Evolutionary conservation across 2,329 filamentous ascomycete species (phyloP).

Genomic region (Trichophyton verrucosum): DNA sequence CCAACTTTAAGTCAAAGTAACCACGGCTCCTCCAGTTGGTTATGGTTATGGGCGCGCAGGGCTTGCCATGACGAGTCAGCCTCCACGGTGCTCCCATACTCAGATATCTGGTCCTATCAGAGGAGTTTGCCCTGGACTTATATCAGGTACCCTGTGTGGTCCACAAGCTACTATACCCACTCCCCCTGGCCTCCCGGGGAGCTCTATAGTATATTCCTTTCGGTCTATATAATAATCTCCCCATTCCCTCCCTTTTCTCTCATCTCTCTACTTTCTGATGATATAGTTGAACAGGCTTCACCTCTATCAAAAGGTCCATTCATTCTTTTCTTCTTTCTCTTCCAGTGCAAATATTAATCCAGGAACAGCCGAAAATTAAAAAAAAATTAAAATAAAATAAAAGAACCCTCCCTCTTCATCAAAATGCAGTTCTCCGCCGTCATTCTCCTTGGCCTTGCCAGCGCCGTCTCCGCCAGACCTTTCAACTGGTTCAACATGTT

Average conservation of each 20-base stretch:
- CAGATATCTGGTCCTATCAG: neutral
- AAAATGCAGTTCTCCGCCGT: constrained; percentile 10
- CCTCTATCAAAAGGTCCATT: neutral
- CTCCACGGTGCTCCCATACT: neutral
- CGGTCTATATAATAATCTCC: neutral
- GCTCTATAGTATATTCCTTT: neutral
- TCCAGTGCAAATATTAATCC: neutral
- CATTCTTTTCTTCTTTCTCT: neutral
- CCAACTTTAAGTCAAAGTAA: neutral
- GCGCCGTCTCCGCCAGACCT: constrained; percentile 2
- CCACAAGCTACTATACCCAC: neutral
- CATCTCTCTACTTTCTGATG: neutral
- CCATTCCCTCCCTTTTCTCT: neutral
- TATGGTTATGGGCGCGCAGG: neutral
- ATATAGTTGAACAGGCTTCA: constrained; percentile 1
- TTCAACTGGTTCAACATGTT: neutral
- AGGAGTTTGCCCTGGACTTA: neutral
- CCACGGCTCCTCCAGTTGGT: neutral
- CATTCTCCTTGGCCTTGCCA: constrained; percentile 7
- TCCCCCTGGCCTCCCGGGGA: neutral
- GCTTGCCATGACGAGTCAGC: neutral
- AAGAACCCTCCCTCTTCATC: neutral
- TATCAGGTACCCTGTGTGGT: neutral
- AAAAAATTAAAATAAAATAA: neutral
- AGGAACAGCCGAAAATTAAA: neutral